Base-by-base conservation (phyloP, 768 basidiomycete genomes). In the Boletus tomentosulus region DNA sequence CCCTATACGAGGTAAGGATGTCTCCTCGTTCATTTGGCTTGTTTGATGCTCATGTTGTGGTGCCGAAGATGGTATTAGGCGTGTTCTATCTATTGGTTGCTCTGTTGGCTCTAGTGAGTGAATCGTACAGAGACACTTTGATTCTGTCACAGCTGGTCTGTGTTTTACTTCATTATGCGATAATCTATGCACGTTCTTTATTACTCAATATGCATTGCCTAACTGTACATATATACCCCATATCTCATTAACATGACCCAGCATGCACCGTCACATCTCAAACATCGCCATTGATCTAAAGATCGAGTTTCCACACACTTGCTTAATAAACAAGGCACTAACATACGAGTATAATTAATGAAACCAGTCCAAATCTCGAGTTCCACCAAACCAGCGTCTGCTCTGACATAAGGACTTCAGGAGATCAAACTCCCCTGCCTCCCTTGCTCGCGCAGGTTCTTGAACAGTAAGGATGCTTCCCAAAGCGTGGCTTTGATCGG, bases 401-500 rank as follows among this genome's bases (percentile, higher is more conserved):
- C 11, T 44, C 33, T 49, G 15, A 35, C 15, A 47, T 38, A 50
- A 8, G 27, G 24, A 34, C n/a, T 5, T 37, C 15, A 0, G 16
- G 38, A 34, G 22, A 28, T 64, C 50, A 67, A 35, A 54, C 39
- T 4, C 53, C n/a, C 33, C 61, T 61, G 6, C 57, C 49, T 4
- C 65, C 65, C 48, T 57, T 62, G 44, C 59, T 52, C 7, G 70
- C 69, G 38, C 69, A 70, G 13, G 69, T 68, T 53, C 53, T 66
- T 16, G 70, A 71, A 39, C 70, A 70, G 34, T 69, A 71, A 3
- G 66, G 65, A 48, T 72, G 66, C 42, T 68, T 70, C 39, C 70
- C 70, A 46, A 63, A 69, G 31, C 62, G 71, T 34, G 66, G 68
- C 28, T 67, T 68, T 25, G 55, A 57, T 45, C 50, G 70, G 54